These are phyloP conservation scores for Corchorus olitorius DNA, from an alignment of 345 rosid species.

Conservation along the genomic window DNA sequence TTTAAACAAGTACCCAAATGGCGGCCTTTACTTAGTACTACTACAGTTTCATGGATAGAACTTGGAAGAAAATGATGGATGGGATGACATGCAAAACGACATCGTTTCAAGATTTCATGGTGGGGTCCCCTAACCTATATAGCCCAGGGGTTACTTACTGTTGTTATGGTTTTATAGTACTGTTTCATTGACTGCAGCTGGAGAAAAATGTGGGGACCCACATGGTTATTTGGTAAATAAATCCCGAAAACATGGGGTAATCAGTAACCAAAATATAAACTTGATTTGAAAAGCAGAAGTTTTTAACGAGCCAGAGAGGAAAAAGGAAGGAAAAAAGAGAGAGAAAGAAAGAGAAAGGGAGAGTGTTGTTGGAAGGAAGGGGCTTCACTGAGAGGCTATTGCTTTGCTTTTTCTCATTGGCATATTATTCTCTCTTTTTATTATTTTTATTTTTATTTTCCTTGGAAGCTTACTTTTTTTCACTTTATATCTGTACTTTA, in stretches of 20 bases:
- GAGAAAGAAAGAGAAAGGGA: too few species aligned
- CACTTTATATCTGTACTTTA: conserved; percentile 54
- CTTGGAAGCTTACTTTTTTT: conserved; percentile 26
- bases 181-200: not conserved
- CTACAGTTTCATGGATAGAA: too few species aligned
- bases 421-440: conserved; percentile 39
- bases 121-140: too few species aligned
- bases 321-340: conserved; percentile 24
- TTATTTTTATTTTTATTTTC: conserved; percentile 8
- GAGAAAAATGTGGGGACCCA: conserved; percentile 8
- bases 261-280: not conserved
- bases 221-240: conserved; percentile 28
- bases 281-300: not conserved
- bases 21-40: too few species aligned
- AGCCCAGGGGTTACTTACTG: too few species aligned
- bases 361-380: not conserved
- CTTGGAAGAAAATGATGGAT: too few species aligned
- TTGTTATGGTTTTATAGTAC: too few species aligned
- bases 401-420: conserved; percentile 32
- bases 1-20: too few species aligned
- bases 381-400: conserved; percentile 24
- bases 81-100: too few species aligned
- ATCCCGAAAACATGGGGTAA: conserved; percentile 23
- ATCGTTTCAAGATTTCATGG: too few species aligned
- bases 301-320: not conserved